Evolutionary conservation across 352 stramenopile genomes (phyloP).

Genomic region (Pythium sp.): DNA sequence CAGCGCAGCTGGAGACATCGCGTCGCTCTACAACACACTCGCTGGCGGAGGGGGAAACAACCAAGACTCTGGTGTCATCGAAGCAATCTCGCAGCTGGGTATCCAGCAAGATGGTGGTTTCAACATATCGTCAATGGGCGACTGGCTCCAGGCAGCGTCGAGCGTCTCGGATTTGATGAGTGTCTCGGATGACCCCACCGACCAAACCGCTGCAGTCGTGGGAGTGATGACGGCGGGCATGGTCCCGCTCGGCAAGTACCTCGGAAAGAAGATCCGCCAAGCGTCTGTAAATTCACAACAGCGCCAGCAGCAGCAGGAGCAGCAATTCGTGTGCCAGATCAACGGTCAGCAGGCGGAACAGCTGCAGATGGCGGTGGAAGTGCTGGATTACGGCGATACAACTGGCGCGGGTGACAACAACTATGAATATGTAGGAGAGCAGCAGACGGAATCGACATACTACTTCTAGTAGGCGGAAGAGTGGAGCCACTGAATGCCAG

Average conservation of each 20-base stretch:
- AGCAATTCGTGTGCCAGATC: slow-evolving; percentile 4
- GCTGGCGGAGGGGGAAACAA: background rate
- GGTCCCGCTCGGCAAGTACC: slow-evolving; percentile 8
- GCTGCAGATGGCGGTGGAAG: background rate
- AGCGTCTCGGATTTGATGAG: slow-evolving; percentile 11
- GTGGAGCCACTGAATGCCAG: too few relatives aligned
- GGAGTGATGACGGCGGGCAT: slow-evolving; percentile 4
- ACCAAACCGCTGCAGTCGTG: slow-evolving; percentile 3
- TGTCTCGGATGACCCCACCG: background rate
- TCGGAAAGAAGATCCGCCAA: slow-evolving; percentile 11
- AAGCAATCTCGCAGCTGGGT: background rate
- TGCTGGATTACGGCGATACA: background rate
- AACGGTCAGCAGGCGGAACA: background rate
- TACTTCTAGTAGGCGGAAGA: background rate
- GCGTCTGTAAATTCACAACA: background rate
- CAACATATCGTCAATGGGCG: slow-evolving; percentile 13
- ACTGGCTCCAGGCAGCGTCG: slow-evolving; percentile 16
- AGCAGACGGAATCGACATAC: slow-evolving; percentile 9
- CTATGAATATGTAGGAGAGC: slow-evolving; percentile 7
- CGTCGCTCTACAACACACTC: slow-evolving; percentile 12
- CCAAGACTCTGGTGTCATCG: background rate
- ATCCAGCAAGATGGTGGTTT: slow-evolving; percentile 8
- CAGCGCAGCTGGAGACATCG: slow-evolving; percentile 9
- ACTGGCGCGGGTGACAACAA: background rate
- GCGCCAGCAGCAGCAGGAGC: slow-evolving; percentile 6